phyloP scores from a whole-genome alignment of 495 filamentous ascomycete genomes.

The Clohesyomyces aquaticus region DNA sequence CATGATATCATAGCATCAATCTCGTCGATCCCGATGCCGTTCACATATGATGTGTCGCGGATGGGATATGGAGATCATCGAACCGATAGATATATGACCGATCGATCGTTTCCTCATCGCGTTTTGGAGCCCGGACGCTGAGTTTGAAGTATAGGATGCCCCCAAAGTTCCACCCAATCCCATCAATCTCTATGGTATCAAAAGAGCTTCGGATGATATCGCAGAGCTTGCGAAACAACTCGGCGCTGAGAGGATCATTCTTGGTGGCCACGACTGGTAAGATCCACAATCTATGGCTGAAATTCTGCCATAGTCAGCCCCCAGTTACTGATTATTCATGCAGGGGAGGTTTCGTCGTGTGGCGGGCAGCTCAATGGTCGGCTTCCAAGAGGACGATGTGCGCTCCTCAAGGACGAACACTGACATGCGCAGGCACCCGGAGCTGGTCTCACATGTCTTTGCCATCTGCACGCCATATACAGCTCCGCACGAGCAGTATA shows the following conservation, averaged over 20 bases:
- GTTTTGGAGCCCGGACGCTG: slow-evolving; percentile 16
- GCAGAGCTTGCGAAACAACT: slow-evolving; percentile 64
- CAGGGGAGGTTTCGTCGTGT: slow-evolving; percentile 62
- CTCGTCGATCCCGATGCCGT: background rate
- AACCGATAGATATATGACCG: background rate
- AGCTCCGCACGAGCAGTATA: slow-evolving; percentile 54
- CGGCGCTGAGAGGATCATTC: slow-evolving; percentile 62
- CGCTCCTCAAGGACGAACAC: slow-evolving; percentile 10
- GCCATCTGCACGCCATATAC: slow-evolving; percentile 76
- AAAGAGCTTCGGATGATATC: slow-evolving; percentile 71
- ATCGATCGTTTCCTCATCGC: slow-evolving; percentile 2
- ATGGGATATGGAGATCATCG: slow-evolving; percentile 18
- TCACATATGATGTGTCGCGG: background rate
- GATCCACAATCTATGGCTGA: too few relatives aligned
- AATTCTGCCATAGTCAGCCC: too few relatives aligned
- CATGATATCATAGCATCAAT: slow-evolving; percentile 21
- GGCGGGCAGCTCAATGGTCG: slow-evolving; percentile 66
- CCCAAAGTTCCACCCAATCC: slow-evolving; percentile 58
- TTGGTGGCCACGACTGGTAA: slow-evolving; percentile 90
- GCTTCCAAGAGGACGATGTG: background rate
- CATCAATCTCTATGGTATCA: slow-evolving; percentile 65
- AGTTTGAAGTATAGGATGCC: slow-evolving; percentile 55
- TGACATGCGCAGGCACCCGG: slow-evolving; percentile 71
- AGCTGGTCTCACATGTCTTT: slow-evolving; percentile 72
- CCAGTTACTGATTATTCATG: slow-evolving; percentile 20